Conservation (phyloP, 2,329 filamentous ascomycete species). For the Ophiosphaerella korrae region DNA sequence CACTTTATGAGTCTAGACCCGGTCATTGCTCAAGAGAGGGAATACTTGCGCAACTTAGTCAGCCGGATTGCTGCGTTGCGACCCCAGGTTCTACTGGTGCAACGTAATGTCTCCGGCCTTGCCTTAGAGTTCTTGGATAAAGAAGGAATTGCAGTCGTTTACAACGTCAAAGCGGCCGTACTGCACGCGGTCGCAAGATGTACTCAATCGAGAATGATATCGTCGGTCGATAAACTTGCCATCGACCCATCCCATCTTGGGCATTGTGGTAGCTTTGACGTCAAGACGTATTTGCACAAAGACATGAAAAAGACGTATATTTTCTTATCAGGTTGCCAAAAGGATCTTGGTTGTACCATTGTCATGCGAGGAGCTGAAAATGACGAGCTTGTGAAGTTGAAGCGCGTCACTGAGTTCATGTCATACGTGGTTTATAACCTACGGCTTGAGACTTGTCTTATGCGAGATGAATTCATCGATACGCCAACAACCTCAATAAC, state of each 20-base stretch:
- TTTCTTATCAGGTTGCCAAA: constrained; percentile 87
- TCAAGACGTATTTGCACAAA: constrained; percentile 90
- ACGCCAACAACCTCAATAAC: constrained; percentile 68
- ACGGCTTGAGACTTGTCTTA: constrained; percentile 90
- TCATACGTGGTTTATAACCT: constrained; percentile 98
- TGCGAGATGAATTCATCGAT: constrained; percentile 89
- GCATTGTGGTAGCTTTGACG: constrained; percentile 83
- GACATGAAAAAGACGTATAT: constrained; percentile 92
- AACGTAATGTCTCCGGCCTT: constrained; percentile 89
- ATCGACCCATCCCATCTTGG: constrained; percentile 76
- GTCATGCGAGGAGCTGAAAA: constrained; percentile 82
- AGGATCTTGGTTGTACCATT: constrained; percentile 92
- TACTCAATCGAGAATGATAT: constrained; percentile 88
- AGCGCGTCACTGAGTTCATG: constrained; percentile 97
- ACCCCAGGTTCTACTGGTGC: constrained; percentile 86
- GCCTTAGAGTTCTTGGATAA: constrained; percentile 87
- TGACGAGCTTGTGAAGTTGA: constrained; percentile 74
- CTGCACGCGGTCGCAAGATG: constrained; percentile 93
- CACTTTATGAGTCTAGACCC: constrained; percentile 99
- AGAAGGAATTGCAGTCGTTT: constrained; percentile 88
- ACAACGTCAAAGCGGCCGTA: constrained; percentile 95
- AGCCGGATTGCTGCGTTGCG: constrained; percentile 85
- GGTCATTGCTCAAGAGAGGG: constrained; percentile 93
- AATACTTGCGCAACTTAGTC: constrained; percentile 89
- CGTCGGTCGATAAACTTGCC: constrained; percentile 91